Evolutionary conservation across 805 yeast species (phyloP).

Genomic region (Naumovozyma castellii): DNA sequence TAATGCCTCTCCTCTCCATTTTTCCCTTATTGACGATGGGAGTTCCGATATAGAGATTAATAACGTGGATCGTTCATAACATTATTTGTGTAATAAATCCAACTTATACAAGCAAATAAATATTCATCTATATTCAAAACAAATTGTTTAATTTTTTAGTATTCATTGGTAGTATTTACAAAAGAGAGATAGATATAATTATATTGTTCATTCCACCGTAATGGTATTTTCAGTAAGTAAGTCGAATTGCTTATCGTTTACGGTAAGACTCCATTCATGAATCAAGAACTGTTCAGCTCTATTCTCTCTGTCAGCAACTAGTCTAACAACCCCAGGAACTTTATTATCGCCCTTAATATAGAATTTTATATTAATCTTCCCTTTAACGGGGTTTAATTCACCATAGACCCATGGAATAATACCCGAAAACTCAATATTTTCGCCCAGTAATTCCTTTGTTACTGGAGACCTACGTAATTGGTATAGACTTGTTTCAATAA

Average conservation of each 20-base stretch:
- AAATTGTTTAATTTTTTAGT: too few species aligned
- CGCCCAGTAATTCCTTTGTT: constrained; percentile 60
- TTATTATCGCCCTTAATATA: constrained; percentile 58
- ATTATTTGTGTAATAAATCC: too few species aligned
- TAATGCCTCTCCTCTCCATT: not conserved
- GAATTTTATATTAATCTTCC: constrained; percentile 66
- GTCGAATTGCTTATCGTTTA: constrained; percentile 39
- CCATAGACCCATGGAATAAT: constrained; percentile 83
- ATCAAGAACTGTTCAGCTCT: constrained; percentile 49
- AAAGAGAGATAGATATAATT: too few species aligned
- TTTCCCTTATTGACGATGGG: not conserved
- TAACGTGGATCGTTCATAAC: not conserved
- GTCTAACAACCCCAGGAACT: constrained; percentile 42
- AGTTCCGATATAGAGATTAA: not conserved
- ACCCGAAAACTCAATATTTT: constrained; percentile 61
- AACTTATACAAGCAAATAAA: too few species aligned
- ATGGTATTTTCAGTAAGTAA: constrained; percentile 38
- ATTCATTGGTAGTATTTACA: too few species aligned
- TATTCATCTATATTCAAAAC: not conserved
- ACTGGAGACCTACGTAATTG: constrained; percentile 65
- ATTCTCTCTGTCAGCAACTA: constrained; percentile 64
- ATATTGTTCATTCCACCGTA: not conserved
- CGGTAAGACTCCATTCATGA: constrained; percentile 51
- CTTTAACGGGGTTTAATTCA: constrained; percentile 70
- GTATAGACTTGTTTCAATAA: constrained; percentile 77